Conservation (phyloP, 23 red algal genomes). For the Gracilaria gracilis region DNA sequence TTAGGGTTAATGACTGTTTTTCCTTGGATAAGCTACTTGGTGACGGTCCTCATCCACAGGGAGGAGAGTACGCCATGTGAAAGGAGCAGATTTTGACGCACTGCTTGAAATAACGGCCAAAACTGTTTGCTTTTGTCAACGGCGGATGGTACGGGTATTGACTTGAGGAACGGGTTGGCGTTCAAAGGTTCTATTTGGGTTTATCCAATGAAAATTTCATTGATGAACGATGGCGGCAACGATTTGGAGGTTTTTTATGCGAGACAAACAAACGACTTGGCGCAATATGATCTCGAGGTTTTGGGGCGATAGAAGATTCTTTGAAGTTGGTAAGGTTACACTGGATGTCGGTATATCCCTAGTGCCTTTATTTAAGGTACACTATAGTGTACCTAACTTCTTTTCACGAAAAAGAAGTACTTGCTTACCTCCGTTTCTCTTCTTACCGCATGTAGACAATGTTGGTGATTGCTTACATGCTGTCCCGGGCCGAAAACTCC, state of each 20-base stretch:
- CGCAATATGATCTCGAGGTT: too few relatives aligned
- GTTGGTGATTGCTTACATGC: too few relatives aligned
- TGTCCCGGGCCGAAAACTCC: too few relatives aligned
- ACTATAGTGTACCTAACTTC: too few relatives aligned
- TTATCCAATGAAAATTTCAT: slow-evolving; percentile 76
- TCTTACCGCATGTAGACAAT: too few relatives aligned
- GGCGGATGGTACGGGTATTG: slow-evolving; percentile 83
- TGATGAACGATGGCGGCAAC: slow-evolving; percentile 78
- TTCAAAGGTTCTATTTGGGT: slow-evolving; percentile 84
- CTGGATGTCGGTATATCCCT: too few relatives aligned
- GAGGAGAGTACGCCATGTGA: slow-evolving; percentile 84
- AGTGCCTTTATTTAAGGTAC: too few relatives aligned
- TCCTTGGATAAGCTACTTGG: slow-evolving; percentile 39
- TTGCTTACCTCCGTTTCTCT: too few relatives aligned
- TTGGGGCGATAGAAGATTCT: too few relatives aligned
- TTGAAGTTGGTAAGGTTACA: too few relatives aligned
- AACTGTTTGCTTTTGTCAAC: slow-evolving; percentile 55
- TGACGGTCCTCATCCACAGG: slow-evolving; percentile 59
- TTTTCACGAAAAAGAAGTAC: too few relatives aligned
- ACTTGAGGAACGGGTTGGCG: slow-evolving; percentile 70
- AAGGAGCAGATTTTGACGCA: slow-evolving; percentile 65
- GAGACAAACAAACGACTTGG: neutral
- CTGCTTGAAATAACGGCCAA: slow-evolving; percentile 33
- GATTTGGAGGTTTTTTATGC: slow-evolving; percentile 48
- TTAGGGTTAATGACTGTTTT: slow-evolving; percentile 82